A percentile compares a stretch with the other conserved stretches of the same genome.
Conservation (phyloP, 179 eudicot genomes). For the Actinidia arguta region DNA sequence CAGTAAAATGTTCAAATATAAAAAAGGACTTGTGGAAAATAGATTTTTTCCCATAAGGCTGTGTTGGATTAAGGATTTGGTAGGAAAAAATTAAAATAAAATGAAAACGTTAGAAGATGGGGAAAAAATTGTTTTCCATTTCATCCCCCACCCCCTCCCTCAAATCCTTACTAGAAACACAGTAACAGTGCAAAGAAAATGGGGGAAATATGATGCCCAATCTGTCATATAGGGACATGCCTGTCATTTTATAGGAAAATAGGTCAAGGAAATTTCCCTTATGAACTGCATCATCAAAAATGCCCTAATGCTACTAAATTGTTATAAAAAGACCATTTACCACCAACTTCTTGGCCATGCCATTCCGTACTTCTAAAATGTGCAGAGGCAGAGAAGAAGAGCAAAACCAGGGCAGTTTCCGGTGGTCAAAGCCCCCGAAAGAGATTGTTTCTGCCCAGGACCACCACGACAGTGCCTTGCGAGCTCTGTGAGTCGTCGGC, state of each 20-base stretch:
- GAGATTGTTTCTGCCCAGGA: neutral
- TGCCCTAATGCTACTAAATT: conserved; percentile 20
- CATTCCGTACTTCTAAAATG: conserved; percentile 25
- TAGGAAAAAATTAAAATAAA: too few relatives aligned
- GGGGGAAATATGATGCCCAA: too few relatives aligned
- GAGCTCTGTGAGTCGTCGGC: conserved; percentile 47
- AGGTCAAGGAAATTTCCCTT: neutral
- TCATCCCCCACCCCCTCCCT: too few relatives aligned
- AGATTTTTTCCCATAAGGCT: too few relatives aligned
- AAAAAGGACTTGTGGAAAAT: too few relatives aligned
- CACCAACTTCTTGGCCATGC: neutral
- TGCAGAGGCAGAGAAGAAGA: conserved; percentile 33
- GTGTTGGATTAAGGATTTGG: too few relatives aligned
- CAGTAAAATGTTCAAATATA: too few relatives aligned
- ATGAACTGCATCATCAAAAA: neutral
- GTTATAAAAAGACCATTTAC: conserved; percentile 19
- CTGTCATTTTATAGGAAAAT: conserved; percentile 20
- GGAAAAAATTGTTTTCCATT: too few relatives aligned
- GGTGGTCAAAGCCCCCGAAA: neutral
- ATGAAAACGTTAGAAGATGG: too few relatives aligned
- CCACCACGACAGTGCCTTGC: conserved; percentile 20
- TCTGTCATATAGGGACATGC: too few relatives aligned
- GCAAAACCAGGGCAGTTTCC: conserved; percentile 3
- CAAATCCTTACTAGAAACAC: too few relatives aligned
- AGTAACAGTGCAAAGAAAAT: too few relatives aligned